These are phyloP conservation scores for Leucocoprinus birnbaumii DNA, from an alignment of 768 basidiomycete species.

Conservation along the genomic window DNA sequence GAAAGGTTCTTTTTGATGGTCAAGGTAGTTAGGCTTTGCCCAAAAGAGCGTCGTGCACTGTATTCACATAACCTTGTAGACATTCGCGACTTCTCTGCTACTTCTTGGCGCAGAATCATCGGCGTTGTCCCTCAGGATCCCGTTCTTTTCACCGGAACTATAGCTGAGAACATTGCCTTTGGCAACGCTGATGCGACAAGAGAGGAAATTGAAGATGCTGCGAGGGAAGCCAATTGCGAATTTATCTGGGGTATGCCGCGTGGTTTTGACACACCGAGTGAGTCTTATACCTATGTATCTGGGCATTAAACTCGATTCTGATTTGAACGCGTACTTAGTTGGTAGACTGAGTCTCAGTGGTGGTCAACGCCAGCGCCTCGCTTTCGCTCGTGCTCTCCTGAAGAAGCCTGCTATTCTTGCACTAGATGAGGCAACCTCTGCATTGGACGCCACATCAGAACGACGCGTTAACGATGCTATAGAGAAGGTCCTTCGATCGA, in stretches of 20 bases:
- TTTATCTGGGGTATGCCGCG: constrained; percentile 94
- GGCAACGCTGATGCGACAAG: constrained; percentile 74
- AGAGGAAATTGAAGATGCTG: constrained; percentile 84
- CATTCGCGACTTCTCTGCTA: constrained; percentile 80
- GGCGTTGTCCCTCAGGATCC: constrained; percentile 97
- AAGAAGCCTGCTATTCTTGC: constrained; percentile 87
- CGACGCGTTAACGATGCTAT: constrained; percentile 88
- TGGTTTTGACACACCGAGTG: constrained; percentile 91
- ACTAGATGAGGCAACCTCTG: constrained; percentile 87
- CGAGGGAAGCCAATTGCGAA: constrained; percentile 90
- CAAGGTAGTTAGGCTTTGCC: constrained; percentile 51
- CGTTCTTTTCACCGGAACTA: constrained; percentile 87
- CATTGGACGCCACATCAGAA: constrained; percentile 87
- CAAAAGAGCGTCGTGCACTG: background rate
- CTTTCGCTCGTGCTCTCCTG: constrained; percentile 83
- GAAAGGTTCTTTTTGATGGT: constrained; percentile 82
- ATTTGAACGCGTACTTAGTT: constrained; percentile 48
- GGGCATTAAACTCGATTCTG: background rate
- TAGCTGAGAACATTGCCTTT: constrained; percentile 93
- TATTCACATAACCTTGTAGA: constrained; percentile 38
- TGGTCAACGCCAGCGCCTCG: constrained; percentile 78
- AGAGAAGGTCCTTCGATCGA: constrained; percentile 76
- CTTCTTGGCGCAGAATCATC: constrained; percentile 86
- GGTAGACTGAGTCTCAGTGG: constrained; percentile 70
- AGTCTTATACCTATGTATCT: constrained; percentile 22